These are phyloP conservation scores for Camellia japonica DNA, from an alignment of 148 eudicot species.

Conservation along the genomic window DNA sequence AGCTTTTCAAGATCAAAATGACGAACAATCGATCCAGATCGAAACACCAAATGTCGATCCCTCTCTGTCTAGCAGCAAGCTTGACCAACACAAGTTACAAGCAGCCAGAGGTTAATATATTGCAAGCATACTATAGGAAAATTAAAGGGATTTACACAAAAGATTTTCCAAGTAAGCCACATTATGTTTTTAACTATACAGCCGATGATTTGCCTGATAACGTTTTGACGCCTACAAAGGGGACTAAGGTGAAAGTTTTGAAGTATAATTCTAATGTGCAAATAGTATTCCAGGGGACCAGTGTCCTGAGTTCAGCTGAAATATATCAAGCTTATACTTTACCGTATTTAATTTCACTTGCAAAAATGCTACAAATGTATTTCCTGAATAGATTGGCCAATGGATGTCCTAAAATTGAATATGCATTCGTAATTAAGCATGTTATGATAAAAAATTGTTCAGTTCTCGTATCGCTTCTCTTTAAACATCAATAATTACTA, in stretches of 20 bases:
- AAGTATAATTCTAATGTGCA: conserved; percentile 15
- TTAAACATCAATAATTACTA: too few species aligned
- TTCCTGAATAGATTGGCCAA: too few species aligned
- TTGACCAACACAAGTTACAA: conserved; percentile 20
- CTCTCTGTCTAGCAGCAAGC: neutral
- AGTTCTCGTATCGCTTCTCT: too few species aligned
- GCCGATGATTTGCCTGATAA: neutral
- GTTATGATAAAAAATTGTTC: too few species aligned
- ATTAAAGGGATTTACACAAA: conserved; percentile 5
- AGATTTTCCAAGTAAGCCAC: conserved; percentile 20
- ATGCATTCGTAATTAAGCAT: too few species aligned
- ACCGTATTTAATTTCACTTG: too few species aligned
- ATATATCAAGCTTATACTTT: neutral
- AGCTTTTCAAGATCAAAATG: too few species aligned
- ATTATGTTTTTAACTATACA: conserved; percentile 10
- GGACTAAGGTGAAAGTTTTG: conserved; percentile 21
- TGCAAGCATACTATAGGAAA: conserved; percentile 20
- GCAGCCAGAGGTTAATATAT: conserved; percentile 9
- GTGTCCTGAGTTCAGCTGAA: conserved; percentile 15
- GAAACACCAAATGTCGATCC: too few species aligned
- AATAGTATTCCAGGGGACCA: conserved; percentile 24
- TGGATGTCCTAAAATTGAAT: too few species aligned
- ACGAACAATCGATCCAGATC: too few species aligned
- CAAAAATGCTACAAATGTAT: too few species aligned
- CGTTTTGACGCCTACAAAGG: conserved; percentile 5